These are phyloP conservation scores for Sisymbrium altissimum DNA, from an alignment of 345 rosid genomes.

Conservation along the genomic window DNA sequence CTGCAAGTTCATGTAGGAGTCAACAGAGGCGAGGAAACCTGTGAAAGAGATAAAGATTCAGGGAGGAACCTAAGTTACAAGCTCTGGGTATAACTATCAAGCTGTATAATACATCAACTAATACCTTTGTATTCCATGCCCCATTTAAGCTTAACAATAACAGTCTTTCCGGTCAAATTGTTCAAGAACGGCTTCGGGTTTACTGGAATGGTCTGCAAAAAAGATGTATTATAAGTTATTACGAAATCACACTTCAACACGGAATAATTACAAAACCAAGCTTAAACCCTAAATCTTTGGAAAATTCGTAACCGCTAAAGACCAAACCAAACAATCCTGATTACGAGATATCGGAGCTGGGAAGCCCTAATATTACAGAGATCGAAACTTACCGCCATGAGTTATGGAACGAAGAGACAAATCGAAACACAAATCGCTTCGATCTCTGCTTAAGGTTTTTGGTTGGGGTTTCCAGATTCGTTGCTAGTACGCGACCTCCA, in stretches of 20 bases:
- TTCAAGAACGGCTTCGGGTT: slow-evolving; percentile 90
- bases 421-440: not conserved
- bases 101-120: not conserved
- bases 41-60: slow-evolving; percentile 1
- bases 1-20: slow-evolving; percentile 98
- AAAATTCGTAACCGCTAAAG: not conserved
- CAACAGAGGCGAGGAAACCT: slow-evolving; percentile 94
- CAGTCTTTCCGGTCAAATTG: slow-evolving; percentile 84
- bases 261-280: no score
- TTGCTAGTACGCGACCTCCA: not conserved
- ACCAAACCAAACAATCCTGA: not conserved
- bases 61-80: not conserved
- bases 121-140: slow-evolving; percentile 91
- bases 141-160: slow-evolving; percentile 86
- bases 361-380: not conserved
- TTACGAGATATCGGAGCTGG: not conserved
- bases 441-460: slow-evolving; percentile 12
- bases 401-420: not conserved
- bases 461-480: not conserved
- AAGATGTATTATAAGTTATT: not conserved
- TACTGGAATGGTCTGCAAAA: slow-evolving; percentile 72
- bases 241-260: no score
- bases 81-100: not conserved
- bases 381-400: slow-evolving; percentile 33
- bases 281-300: no score